These are phyloP conservation scores for Phytophthora palmivora DNA, from an alignment of 352 stramenopile genomes.

Conservation along the genomic window DNA sequence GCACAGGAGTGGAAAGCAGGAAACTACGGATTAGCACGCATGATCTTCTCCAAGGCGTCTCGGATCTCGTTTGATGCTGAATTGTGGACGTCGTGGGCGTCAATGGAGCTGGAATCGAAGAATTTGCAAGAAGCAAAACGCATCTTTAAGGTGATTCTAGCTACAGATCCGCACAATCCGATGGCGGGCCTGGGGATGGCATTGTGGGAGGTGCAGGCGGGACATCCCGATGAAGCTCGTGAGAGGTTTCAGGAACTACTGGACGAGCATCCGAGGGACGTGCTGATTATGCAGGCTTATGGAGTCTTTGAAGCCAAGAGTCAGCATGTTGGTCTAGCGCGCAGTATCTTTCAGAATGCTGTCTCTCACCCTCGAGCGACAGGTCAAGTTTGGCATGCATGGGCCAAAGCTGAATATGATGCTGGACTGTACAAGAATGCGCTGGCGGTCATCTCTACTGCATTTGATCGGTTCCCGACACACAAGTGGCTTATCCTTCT, in stretches of 20 bases:
- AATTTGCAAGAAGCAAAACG: conserved; percentile 82
- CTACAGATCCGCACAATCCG: conserved; percentile 71
- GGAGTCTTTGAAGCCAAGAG: conserved; percentile 79
- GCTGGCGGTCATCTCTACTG: conserved; percentile 69
- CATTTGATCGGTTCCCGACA: conserved; percentile 71
- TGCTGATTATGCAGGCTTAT: conserved; percentile 78
- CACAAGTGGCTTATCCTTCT: conserved; percentile 88
- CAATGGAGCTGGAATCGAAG: conserved; percentile 82
- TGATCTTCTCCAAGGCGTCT: conserved; percentile 86
- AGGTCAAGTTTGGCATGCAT: conserved; percentile 87
- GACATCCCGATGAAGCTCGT: conserved; percentile 59
- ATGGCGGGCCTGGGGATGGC: conserved; percentile 80
- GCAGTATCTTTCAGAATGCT: conserved; percentile 68
- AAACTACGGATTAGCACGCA: conserved; percentile 82
- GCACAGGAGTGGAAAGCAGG: conserved; percentile 83
- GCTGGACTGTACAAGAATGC: conserved; percentile 78
- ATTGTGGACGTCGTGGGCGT: conserved; percentile 87
- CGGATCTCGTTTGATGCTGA: conserved; percentile 77
- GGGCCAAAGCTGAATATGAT: conserved; percentile 86
- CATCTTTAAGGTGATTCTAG: conserved; percentile 85
- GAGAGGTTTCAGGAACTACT: conserved; percentile 66
- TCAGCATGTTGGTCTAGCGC: conserved; percentile 70
- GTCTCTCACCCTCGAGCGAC: conserved; percentile 58
- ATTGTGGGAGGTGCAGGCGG: conserved; percentile 69
- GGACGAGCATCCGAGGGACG: conserved; percentile 63